Percentiles rank a stretch among this genome's conserved stretches.
Evolutionary conservation across 192 early-diverging fungal genomes (phyloP).

Genomic region (Cladochytrium replicatum): DNA sequence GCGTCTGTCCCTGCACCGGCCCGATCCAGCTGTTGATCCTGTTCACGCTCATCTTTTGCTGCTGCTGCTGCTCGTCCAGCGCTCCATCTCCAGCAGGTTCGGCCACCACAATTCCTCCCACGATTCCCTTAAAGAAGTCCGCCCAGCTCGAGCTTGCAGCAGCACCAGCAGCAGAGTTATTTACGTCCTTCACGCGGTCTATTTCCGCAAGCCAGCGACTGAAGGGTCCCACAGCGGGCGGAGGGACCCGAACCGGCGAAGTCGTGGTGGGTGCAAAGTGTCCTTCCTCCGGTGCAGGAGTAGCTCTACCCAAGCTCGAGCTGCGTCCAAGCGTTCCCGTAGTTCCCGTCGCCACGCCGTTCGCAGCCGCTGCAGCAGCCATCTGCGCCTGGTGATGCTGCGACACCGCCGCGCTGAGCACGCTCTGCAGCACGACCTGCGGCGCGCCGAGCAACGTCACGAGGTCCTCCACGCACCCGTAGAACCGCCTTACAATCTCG

Average conservation of each 20-base stretch:
- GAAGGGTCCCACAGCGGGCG: not conserved
- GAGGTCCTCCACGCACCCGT: not conserved
- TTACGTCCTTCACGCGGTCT: not conserved
- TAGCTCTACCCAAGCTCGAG: too few relatives aligned
- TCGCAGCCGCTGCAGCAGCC: not conserved
- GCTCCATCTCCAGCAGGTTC: not conserved
- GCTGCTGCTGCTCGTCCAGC: too few relatives aligned
- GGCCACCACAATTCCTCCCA: not conserved
- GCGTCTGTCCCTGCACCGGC: too few relatives aligned
- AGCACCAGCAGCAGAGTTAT: not conserved
- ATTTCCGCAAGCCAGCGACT: not conserved
- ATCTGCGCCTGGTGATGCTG: not conserved
- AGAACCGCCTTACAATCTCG: not conserved
- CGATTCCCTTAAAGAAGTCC: not conserved
- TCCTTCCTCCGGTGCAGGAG: too few relatives aligned
- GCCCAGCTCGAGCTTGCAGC: not conserved
- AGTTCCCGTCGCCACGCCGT: too few relatives aligned
- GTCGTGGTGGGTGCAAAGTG: too few relatives aligned
- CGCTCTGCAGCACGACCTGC: not conserved
- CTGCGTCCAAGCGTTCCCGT: too few relatives aligned
- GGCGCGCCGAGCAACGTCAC: not conserved
- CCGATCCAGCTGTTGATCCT: too few relatives aligned
- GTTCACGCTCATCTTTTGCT: too few relatives aligned
- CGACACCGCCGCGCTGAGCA: not conserved
- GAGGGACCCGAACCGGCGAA: not conserved